Conservation (phyloP, 257 asterid genomes). For the Fraxinus pennsylvanica region DNA sequence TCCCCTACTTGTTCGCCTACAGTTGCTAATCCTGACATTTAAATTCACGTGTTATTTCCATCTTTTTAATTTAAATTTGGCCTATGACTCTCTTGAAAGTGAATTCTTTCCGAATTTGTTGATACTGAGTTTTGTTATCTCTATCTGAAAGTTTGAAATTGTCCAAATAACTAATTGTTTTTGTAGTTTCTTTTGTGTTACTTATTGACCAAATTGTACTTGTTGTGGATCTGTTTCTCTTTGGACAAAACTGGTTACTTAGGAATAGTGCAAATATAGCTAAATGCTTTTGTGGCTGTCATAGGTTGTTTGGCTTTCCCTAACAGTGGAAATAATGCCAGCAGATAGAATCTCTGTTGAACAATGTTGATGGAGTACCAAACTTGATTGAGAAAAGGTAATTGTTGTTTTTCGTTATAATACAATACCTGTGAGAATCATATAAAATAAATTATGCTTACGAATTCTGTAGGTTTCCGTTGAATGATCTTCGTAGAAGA, state of each 20-base stretch:
- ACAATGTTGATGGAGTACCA: constrained; percentile 34
- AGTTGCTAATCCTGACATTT: neutral
- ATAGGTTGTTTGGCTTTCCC: constrained; percentile 13
- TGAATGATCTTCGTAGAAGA: constrained; percentile 47
- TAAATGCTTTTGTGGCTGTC: neutral
- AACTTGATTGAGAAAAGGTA: constrained; percentile 51
- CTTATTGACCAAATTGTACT: neutral
- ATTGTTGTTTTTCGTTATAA: neutral
- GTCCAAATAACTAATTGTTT: neutral
- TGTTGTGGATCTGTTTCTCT: neutral
- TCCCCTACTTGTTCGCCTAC: neutral
- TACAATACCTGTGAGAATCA: neutral
- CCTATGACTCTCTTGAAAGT: neutral
- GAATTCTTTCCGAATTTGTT: neutral
- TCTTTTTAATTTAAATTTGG: neutral
- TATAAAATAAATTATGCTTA: neutral
- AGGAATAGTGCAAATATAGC: neutral
- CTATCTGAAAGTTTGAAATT: neutral
- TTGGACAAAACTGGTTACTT: neutral
- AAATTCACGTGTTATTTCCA: neutral
- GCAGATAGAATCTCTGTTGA: constrained; percentile 59
- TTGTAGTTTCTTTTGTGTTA: too few relatives aligned
- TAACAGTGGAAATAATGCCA: constrained; percentile 5
- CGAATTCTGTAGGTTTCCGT: constrained; percentile 51
- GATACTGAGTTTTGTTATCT: neutral